Conservation (phyloP, 169 alveolate genomes). For the Eimeria necatrix region DNA sequence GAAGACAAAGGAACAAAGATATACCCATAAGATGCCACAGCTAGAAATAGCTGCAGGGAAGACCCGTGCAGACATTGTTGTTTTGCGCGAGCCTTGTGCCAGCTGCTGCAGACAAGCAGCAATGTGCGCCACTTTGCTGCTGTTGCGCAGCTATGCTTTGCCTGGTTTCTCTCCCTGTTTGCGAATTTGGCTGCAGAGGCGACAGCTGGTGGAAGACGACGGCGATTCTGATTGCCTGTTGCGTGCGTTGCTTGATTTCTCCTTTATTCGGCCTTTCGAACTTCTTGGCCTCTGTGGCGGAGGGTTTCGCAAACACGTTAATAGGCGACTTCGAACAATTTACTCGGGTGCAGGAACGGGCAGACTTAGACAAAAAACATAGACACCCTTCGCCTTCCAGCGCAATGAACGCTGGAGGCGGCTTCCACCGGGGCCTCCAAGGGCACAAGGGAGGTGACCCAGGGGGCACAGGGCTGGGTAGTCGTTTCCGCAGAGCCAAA, state of each 20-base stretch:
- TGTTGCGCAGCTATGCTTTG: no score
- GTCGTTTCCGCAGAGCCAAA: background rate
- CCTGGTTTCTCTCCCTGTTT: background rate
- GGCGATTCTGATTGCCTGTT: conserved; percentile 78
- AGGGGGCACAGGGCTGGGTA: background rate
- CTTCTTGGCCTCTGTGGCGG: conserved; percentile 91
- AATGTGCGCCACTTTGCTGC: no score
- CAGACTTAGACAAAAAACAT: conserved; percentile 85
- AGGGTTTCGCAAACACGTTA: conserved; percentile 93
- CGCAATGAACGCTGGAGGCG: background rate
- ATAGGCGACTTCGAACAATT: conserved; percentile 95
- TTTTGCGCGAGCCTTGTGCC: background rate
- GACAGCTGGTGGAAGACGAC: conserved; percentile 80
- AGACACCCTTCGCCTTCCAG: background rate
- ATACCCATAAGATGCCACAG: background rate
- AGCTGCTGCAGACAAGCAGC: background rate
- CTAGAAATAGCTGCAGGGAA: background rate
- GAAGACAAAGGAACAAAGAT: background rate
- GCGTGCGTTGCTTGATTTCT: conserved; percentile 87
- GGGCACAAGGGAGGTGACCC: background rate
- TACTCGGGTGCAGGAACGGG: conserved; percentile 89
- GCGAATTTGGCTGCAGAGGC: conserved; percentile 70
- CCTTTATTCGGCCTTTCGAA: conserved; percentile 93
- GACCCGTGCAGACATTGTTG: background rate
- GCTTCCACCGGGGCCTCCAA: background rate